Evolutionary conservation across 2,329 filamentous ascomycete genomes (phyloP).

Genomic region (Botrytis elliptica): DNA sequence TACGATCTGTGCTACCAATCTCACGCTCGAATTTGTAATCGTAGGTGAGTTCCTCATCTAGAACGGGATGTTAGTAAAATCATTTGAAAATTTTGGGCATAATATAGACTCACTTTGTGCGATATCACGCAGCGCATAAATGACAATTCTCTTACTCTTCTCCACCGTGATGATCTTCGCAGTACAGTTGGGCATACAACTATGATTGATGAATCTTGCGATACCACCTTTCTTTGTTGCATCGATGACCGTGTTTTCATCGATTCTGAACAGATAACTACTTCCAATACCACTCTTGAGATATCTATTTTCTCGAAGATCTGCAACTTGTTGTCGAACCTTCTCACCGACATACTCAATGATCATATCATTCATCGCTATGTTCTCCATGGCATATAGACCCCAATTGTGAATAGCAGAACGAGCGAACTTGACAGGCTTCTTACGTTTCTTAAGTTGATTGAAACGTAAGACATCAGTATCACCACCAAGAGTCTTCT

Average conservation of each 20-base stretch:
- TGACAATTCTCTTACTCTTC: slow-evolving; percentile 96
- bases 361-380: slow-evolving; percentile 97
- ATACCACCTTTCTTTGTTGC: slow-evolving; percentile 98
- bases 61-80: slow-evolving; percentile 27
- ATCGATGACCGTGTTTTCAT: slow-evolving; percentile 96
- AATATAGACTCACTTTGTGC: slow-evolving; percentile 72
- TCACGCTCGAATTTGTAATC: slow-evolving; percentile 99
- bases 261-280: slow-evolving; percentile 96
- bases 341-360: slow-evolving; percentile 99
- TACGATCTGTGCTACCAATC: slow-evolving; percentile 89
- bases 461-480: slow-evolving; percentile 96
- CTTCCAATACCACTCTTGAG: slow-evolving; percentile 95
- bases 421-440: slow-evolving; percentile 94
- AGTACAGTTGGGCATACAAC: slow-evolving; percentile 96
- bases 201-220: slow-evolving; percentile 97
- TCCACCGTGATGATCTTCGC: slow-evolving; percentile 99
- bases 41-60: slow-evolving; percentile 98
- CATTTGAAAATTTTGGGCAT: not conserved
- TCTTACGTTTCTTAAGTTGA: slow-evolving; percentile 98
- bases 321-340: slow-evolving; percentile 94
- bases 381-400: slow-evolving; percentile 95
- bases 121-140: slow-evolving; percentile 96
- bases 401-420: slow-evolving; percentile 99
- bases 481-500: slow-evolving; percentile 78
- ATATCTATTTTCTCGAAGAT: slow-evolving; percentile 88